Conservation (phyloP, 176 grass and related monocot genomes). For the Musa itinerans region DNA sequence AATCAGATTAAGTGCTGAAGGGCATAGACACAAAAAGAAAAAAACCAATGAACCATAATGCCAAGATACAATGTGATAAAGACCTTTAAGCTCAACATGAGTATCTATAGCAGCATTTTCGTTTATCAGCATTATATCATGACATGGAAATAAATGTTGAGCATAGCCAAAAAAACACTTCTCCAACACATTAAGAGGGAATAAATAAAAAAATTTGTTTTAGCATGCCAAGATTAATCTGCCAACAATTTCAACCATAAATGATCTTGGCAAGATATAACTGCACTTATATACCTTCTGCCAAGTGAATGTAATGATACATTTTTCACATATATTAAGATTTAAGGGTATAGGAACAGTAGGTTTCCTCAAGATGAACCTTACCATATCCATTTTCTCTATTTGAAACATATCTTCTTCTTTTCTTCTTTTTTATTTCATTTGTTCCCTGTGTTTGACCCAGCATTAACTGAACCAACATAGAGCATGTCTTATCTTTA, state of each 20-base stretch:
- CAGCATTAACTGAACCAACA: no score
- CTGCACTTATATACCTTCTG: background rate
- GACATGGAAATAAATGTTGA: background rate
- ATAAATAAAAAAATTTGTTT: background rate
- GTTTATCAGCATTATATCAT: background rate
- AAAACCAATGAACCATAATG: conserved; percentile 5
- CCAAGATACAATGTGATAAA: background rate
- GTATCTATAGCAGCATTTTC: background rate
- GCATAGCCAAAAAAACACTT: background rate
- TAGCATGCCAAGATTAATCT: background rate
- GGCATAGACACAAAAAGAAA: conserved; percentile 5
- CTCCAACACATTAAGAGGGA: background rate
- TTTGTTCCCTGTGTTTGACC: no score
- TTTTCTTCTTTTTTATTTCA: no score
- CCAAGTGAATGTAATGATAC: no score
- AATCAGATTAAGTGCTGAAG: background rate
- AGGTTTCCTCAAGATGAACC: no score
- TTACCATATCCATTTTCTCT: no score
- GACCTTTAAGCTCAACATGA: background rate
- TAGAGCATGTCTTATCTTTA: no score
- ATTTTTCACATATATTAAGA: no score
- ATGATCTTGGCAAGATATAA: background rate
- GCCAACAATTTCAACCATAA: background rate
- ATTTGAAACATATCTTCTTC: no score
- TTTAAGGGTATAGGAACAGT: no score